A percentile compares a stretch with the other conserved stretches of the same genome.
phyloP scores from a whole-genome alignment of 2,329 filamentous ascomycete genomes.

The Torrubiella hemipterigena region DNA sequence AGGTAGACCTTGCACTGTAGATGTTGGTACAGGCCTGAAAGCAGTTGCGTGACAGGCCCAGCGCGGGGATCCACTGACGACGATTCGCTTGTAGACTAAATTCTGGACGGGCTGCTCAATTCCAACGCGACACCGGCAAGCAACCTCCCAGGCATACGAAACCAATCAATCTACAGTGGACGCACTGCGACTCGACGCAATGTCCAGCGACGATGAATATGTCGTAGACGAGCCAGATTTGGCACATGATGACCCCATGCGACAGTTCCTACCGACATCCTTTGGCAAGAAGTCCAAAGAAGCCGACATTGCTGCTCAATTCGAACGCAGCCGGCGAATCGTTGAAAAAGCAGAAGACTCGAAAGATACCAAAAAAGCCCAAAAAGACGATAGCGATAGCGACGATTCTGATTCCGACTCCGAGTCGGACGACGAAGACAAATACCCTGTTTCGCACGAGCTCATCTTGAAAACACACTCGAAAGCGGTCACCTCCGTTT shows the following conservation, averaged over 20 bases:
- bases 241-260: constrained; percentile 56
- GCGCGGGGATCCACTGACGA: too few species aligned
- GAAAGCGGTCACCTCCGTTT: constrained; percentile 70
- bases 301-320: constrained; percentile 65
- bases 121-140: too few species aligned
- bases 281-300: constrained; percentile 75
- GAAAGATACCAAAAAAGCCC: constrained; percentile 9
- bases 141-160: too few species aligned
- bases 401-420: constrained; percentile 41
- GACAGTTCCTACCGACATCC: constrained; percentile 64
- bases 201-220: constrained; percentile 50
- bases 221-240: constrained; percentile 42
- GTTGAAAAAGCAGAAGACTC: constrained; percentile 11
- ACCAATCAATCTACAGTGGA: too few species aligned
- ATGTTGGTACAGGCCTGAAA: too few species aligned
- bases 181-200: constrained; percentile 16
- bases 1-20: too few species aligned
- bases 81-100: too few species aligned
- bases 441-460: constrained; percentile 88
- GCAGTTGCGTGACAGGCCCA: too few species aligned
- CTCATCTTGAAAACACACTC: constrained; percentile 88
- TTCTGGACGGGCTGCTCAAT: too few species aligned
- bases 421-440: constrained; percentile 63
- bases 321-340: constrained; percentile 62
- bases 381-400: constrained; percentile 23